Conservation (phyloP, 2,329 filamentous ascomycete genomes). For the Colletotrichum lupini region DNA sequence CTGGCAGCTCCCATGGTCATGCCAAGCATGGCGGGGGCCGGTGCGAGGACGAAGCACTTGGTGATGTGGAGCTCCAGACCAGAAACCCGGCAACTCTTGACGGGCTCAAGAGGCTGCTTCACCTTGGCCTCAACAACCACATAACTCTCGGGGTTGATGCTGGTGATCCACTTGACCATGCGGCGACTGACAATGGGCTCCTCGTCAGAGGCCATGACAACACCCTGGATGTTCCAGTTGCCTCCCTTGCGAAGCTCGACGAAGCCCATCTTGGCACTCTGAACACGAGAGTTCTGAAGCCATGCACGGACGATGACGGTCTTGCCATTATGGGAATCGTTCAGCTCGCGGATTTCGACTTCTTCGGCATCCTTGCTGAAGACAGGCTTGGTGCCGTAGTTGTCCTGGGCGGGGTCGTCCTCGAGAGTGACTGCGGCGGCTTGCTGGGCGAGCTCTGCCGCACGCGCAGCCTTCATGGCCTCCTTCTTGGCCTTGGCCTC, state of each 20-base stretch:
- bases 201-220: constrained; percentile 77
- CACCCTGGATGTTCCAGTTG: constrained; percentile 84
- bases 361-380: constrained; percentile 63
- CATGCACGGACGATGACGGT: constrained; percentile 81
- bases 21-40: constrained; percentile 67
- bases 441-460: constrained; percentile 67
- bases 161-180: constrained; percentile 93
- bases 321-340: constrained; percentile 74
- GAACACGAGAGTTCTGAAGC: constrained; percentile 87
- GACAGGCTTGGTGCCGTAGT: constrained; percentile 66
- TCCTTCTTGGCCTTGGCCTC: constrained; percentile 90
- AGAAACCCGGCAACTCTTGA: constrained; percentile 87
- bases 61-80: constrained; percentile 88
- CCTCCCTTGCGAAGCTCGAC: constrained; percentile 83
- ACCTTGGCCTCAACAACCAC: constrained; percentile 84
- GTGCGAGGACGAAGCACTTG: constrained; percentile 83
- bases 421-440: not conserved
- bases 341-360: constrained; percentile 71
- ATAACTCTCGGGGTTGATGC: constrained; percentile 82
- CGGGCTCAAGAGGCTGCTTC: constrained; percentile 83
- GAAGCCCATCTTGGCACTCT: constrained; percentile 92
- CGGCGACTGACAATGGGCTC: constrained; percentile 73
- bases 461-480: constrained; percentile 59
- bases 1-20: constrained; percentile 67
- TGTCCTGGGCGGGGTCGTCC: constrained; percentile 20